A percentile compares a stretch with the other conserved stretches of the same genome.
Evolutionary conservation across 2,329 filamentous ascomycete species (phyloP).

Genomic region (Botrytis fragariae): DNA sequence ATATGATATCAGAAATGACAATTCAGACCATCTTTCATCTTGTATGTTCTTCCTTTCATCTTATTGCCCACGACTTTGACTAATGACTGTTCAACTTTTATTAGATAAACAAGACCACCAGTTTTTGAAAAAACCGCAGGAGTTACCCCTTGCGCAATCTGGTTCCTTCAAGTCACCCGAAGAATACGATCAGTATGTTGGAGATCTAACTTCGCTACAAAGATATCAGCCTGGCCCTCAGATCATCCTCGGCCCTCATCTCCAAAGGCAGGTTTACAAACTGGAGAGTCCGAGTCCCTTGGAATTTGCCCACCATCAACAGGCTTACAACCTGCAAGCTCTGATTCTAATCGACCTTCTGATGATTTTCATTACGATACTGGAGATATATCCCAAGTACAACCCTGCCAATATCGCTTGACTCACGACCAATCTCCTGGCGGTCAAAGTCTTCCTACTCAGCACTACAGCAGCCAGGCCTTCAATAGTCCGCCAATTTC

Average conservation of each 20-base stretch:
- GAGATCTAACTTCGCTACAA: not conserved
- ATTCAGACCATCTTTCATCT: not conserved
- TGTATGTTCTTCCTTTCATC: not conserved
- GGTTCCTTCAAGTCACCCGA: not conserved
- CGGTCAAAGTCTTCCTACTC: not conserved
- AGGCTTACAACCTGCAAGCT: not conserved
- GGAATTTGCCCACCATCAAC: not conserved
- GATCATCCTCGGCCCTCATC: not conserved
- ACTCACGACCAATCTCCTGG: not conserved
- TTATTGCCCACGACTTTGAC: not conserved
- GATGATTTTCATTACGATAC: not conserved
- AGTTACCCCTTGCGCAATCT: not conserved
- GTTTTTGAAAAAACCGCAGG: not conserved
- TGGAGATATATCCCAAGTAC: not conserved
- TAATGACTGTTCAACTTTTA: not conserved
- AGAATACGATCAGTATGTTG: not conserved
- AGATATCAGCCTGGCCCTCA: not conserved
- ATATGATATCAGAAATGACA: too few species aligned
- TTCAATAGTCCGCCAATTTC: not conserved
- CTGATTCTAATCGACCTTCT: not conserved
- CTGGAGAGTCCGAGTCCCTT: not conserved
- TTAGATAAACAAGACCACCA: not conserved
- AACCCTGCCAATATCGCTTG: too few species aligned
- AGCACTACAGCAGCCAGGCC: not conserved
- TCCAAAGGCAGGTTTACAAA: not conserved